Evolutionary conservation across 148 eudicot species (phyloP), one percentile per base, ranked within the genome.

Genomic region (Nyssa sinensis): DNA sequence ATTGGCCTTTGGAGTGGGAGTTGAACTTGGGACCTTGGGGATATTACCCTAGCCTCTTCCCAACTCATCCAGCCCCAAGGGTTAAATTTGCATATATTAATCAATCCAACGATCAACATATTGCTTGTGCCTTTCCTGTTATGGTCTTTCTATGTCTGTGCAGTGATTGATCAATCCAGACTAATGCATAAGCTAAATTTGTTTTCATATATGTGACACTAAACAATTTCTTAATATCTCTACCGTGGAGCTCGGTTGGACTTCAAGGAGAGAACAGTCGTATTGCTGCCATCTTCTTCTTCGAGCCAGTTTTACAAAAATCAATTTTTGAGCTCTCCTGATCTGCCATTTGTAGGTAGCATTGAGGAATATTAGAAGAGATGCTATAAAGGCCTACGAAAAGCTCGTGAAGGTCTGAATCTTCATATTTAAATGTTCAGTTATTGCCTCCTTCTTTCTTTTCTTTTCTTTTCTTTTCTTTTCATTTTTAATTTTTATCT

Each of bases 321-420:
- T 23, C n/a, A 49, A 31, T n/a, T 51, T 16, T 51, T 29, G 33
- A 34, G 65, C 72, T 66, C 57, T n/a, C 31, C 47, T 62, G 55
- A 3, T 23, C 17, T 16, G 19, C 31, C 47, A 66, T 65, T 63
- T 81, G 51, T 76, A 92, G 98, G 96, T 94, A 47, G 98, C 98
- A 69, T 25, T 94, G 80, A 88, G 98, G 85, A 92, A 92, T 73
- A 90, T 92, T 75, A 88, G 97, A 85, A 94, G 97, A 81, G 98
- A 94, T 85, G 98, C 97, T 33, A 73, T 90, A 75, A 94, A 90
- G 85, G 83, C 96, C 58, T 94, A 94, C 71, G 93, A 94, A 24
- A 94, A 92, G 75, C 97, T 94, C 68, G 87, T 90, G 85, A 92
- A 94, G 98, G 98, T 94, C 69, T 77, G 79, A 61, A 78, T 62